Conservation (phyloP, 169 alveolate species). For the Toxoplasma gondii region DNA sequence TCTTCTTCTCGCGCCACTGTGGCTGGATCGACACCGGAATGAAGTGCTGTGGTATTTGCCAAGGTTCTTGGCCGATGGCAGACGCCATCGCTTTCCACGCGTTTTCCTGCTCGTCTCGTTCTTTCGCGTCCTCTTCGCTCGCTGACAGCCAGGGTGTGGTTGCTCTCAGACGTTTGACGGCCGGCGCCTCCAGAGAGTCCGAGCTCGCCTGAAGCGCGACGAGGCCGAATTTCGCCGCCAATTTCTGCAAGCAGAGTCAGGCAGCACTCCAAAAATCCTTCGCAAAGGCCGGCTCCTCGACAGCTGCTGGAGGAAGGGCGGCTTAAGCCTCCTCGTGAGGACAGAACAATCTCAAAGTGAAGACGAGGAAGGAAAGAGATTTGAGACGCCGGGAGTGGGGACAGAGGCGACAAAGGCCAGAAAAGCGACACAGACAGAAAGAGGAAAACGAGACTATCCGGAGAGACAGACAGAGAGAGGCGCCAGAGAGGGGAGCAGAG, state of each 20-base stretch:
- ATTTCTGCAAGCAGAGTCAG: neutral
- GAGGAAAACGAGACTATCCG: neutral
- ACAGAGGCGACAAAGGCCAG: neutral
- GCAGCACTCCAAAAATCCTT: too few relatives aligned
- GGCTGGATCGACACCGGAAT: slow-evolving; percentile 8
- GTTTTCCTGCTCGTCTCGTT: neutral
- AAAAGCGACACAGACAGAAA: neutral
- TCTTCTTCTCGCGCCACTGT: neutral
- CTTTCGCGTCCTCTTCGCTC: neutral
- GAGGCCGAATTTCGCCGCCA: slow-evolving; percentile 26
- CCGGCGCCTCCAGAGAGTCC: neutral
- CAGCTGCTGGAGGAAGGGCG: too few relatives aligned
- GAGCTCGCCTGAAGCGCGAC: neutral
- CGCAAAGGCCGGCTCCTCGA: too few relatives aligned
- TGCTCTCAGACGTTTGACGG: neutral
- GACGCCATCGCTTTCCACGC: slow-evolving; percentile 11
- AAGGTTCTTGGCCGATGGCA: neutral
- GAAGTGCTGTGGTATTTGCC: neutral
- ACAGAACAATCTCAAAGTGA: too few relatives aligned
- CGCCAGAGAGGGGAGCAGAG: neutral
- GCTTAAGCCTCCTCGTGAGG: too few relatives aligned
- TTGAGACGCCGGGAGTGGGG: neutral
- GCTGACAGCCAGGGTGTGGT: neutral
- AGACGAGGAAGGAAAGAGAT: neutral
- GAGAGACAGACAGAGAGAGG: neutral